Conservation (phyloP, 2,329 filamentous ascomycete species). For the Aaosphaeria arxii region DNA sequence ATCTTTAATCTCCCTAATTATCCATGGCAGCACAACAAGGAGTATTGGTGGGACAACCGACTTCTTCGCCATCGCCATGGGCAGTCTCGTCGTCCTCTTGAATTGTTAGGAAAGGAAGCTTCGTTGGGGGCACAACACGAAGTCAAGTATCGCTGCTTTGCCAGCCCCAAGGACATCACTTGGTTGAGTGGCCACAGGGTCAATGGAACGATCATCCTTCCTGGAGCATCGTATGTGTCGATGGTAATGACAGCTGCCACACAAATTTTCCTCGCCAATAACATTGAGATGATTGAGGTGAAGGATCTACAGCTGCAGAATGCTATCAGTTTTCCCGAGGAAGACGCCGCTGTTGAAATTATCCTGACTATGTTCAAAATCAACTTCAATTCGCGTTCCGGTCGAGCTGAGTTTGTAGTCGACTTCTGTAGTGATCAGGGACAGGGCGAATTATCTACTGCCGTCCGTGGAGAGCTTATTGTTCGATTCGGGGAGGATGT, state of each 20-base stretch:
- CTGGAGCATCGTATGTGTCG: slow-evolving; percentile 1
- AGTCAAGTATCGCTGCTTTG: slow-evolving; percentile 6
- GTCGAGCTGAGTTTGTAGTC: slow-evolving; percentile 5
- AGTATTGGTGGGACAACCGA: slow-evolving; percentile 16
- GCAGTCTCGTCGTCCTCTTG: not conserved
- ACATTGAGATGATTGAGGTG: not conserved
- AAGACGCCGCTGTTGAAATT: not conserved
- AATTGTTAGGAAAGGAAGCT: slow-evolving; percentile 5
- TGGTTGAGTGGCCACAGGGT: slow-evolving; percentile 27
- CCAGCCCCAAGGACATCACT: slow-evolving; percentile 10
- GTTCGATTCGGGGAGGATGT: slow-evolving; percentile 4
- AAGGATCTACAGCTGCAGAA: not conserved
- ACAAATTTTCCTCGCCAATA: too few relatives aligned
- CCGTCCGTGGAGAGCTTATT: slow-evolving; percentile 3
- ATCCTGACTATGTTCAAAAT: slow-evolving; percentile 7
- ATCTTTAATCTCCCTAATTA: slow-evolving; percentile 28
- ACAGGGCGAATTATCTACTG: slow-evolving; percentile 6
- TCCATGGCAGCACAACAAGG: slow-evolving; percentile 28
- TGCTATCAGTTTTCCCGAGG: not conserved
- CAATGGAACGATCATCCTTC: slow-evolving; percentile 5
- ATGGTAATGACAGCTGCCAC: not conserved
- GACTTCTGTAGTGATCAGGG: slow-evolving; percentile 8
- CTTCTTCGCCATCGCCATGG: not conserved
- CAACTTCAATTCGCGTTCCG: not conserved
- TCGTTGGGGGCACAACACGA: not conserved